phyloP scores from a whole-genome alignment of 371 early-diverging fungal species.

The Lichtheimia hyalospora region DNA sequence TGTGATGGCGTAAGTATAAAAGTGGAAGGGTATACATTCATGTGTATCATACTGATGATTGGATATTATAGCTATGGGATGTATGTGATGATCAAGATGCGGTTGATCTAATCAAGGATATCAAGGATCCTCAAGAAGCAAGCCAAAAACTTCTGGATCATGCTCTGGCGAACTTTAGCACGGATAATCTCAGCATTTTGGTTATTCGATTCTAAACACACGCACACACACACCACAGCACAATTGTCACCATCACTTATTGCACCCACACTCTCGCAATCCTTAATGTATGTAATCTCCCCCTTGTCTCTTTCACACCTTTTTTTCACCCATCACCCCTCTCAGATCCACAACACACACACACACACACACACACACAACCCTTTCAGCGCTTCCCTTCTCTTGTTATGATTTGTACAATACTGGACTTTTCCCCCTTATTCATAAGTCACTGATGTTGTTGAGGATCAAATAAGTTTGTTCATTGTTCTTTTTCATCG shows the following conservation, averaged over 20 bases:
- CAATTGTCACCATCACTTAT: neutral
- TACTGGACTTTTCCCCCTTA: neutral
- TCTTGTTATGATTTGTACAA: slow-evolving; percentile 2
- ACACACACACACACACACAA: neutral
- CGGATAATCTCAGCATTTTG: slow-evolving; percentile 93
- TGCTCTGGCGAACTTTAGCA: slow-evolving; percentile 89
- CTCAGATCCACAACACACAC: neutral
- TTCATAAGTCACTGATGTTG: no score
- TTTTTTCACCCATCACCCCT: no score
- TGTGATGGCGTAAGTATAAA: slow-evolving; percentile 90
- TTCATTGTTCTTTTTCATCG: no score
- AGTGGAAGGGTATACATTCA: neutral
- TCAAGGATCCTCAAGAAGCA: slow-evolving; percentile 78
- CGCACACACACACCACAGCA: no score
- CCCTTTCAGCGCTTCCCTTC: neutral
- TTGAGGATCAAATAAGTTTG: no score
- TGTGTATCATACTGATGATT: neutral
- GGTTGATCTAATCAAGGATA: slow-evolving; percentile 81
- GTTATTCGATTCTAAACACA: slow-evolving; percentile 50
- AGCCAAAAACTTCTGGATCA: slow-evolving; percentile 81
- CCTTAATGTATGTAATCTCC: no score
- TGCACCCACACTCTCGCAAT: neutral
- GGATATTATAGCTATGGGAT: slow-evolving; percentile 85
- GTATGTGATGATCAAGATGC: slow-evolving; percentile 97
- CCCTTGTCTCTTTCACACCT: neutral